phyloP scores from a whole-genome alignment of 306 rosid genomes.

The Acacia acuminata region DNA sequence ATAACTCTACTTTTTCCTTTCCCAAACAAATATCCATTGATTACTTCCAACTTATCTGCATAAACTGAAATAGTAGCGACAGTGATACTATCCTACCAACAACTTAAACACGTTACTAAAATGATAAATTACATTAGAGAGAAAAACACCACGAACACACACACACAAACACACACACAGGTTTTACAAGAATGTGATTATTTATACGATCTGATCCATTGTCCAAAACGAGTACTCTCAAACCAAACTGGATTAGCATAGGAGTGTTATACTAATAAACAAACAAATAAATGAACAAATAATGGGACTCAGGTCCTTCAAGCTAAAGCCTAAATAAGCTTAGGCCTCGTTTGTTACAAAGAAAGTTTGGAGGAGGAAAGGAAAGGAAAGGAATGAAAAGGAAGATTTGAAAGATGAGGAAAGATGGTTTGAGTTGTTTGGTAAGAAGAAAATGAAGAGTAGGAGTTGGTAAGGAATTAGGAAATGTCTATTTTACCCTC shows the following conservation, averaged over 20 bases:
- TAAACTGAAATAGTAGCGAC: not conserved
- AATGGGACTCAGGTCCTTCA: not conserved
- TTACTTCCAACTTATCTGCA: not conserved
- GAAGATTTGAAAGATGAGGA: no score
- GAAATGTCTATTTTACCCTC: no score
- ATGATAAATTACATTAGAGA: not conserved
- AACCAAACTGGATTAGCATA: not conserved
- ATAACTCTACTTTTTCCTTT: no score
- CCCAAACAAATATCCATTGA: not conserved
- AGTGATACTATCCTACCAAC: not conserved
- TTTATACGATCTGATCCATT: not conserved
- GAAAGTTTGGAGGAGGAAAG: no score
- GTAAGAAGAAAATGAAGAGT: no score
- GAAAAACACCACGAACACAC: no score
- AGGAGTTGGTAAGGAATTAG: no score
- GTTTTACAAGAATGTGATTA: not conserved
- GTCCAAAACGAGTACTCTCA: not conserved
- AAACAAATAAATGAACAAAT: slow-evolving; percentile 5
- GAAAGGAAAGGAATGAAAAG: no score
- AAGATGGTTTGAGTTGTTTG: no score
- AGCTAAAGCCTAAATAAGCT: not conserved
- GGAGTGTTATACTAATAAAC: not conserved
- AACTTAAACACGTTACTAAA: not conserved
- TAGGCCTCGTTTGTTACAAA: no score
- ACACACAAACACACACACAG: not conserved